Base-by-base conservation (phyloP, 371 early-diverging fungal genomes). In the Cokeromyces recurvatus region DNA sequence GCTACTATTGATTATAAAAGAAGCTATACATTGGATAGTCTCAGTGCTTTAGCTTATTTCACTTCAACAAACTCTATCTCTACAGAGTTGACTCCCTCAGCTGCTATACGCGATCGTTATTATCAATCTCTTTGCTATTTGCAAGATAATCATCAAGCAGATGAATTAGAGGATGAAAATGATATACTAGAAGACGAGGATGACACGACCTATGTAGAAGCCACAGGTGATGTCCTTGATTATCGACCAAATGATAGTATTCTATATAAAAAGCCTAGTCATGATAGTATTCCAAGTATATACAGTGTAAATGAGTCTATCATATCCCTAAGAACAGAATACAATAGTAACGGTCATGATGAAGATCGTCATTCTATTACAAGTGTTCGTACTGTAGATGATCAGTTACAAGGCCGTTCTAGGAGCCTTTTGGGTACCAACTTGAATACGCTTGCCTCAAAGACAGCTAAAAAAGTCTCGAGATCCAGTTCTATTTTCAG, bases 21-120 rank as follows among this genome's bases (percentile, higher is more conserved):
- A n/a, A n/a, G n/a, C n/a, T n/a, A n/a, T n/a, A n/a, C n/a, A n/a
- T n/a, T n/a, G n/a, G n/a, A n/a, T n/a, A n/a, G n/a, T n/a, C n/a
- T n/a, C n/a, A n/a, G n/a, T n/a, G n/a, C n/a, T n/a, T n/a, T n/a
- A n/a, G n/a, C n/a, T n/a, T n/a, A n/a, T n/a, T n/a, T n/a, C n/a
- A n/a, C n/a, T n/a, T n/a, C n/a, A n/a, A n/a, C n/a, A n/a, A n/a
- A n/a, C n/a, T n/a, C n/a, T n/a, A n/a, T n/a, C n/a, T n/a, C n/a
- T n/a, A n/a, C n/a, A n/a, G n/a, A n/a, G 8, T 29, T 29, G 29
- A 59, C 64, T 10, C 56, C 59, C 4, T 64, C 64, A 12, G 64
- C 64, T 14, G 60, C 64, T 19, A 64, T 64, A 25, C 44, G 64
- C 7, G 59, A 64, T 20, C 37, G 43, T 31, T 64, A 64, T 20